Percentiles rank a stretch among this genome's conserved stretches.
These are phyloP conservation scores for Simmondsia chinensis DNA, from an alignment of 148 eudicot genomes.

Conservation along the genomic window DNA sequence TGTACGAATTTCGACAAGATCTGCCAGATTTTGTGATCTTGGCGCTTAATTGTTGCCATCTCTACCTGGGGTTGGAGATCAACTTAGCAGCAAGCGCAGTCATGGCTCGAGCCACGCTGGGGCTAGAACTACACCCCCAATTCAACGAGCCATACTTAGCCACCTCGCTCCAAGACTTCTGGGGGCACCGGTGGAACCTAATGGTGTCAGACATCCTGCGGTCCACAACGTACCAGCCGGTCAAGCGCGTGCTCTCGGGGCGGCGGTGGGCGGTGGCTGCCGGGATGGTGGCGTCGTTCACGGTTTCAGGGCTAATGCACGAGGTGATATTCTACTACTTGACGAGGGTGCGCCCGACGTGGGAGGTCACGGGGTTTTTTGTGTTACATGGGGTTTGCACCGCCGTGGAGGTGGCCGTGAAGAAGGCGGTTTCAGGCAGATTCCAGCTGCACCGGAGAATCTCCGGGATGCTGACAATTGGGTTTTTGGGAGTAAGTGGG, in stretches of 20 bases:
- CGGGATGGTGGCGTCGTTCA: conserved; percentile 27
- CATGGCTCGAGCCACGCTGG: conserved; percentile 23
- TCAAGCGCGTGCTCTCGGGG: conserved; percentile 14
- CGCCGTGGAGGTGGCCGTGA: conserved; percentile 28
- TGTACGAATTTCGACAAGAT: too few relatives aligned
- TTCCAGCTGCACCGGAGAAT: conserved; percentile 23
- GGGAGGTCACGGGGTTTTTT: conserved; percentile 66
- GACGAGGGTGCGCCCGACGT: conserved; percentile 38
- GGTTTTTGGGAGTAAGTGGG: conserved; percentile 36
- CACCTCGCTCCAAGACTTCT: conserved; percentile 58
- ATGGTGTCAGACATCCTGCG: conserved; percentile 45
- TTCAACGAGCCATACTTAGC: conserved; percentile 44
- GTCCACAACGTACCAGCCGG: conserved; percentile 27
- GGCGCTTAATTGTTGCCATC: conserved; percentile 31
- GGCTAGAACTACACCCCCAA: conserved; percentile 39
- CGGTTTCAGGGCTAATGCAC: conserved; percentile 58
- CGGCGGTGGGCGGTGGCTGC: conserved; percentile 5
- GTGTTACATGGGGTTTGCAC: conserved; percentile 39
- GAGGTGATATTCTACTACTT: conserved; percentile 37
- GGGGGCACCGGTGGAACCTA: conserved; percentile 70
- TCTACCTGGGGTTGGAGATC: conserved; percentile 36
- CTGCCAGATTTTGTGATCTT: too few relatives aligned
- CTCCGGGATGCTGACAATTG: conserved; percentile 35
- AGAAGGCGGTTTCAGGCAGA: conserved; percentile 19
- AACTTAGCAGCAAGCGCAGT: conserved; percentile 19